Base-by-base conservation (phyloP, 345 rosid genomes). In the Schrenkiella parvula region DNA sequence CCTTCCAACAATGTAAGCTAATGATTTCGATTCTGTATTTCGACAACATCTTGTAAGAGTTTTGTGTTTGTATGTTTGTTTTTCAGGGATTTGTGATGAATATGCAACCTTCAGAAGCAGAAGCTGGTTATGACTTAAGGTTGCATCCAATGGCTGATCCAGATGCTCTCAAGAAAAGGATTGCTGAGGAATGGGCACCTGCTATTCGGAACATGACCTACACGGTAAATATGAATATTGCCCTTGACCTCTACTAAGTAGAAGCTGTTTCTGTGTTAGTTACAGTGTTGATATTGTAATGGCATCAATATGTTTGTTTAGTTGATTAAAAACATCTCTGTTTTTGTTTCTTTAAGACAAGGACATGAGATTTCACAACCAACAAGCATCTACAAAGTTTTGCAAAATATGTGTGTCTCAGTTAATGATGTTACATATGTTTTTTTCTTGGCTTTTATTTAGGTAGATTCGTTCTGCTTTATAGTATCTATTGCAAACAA, bases 71-170 rank as follows among this genome's bases (percentile, higher is more conserved):
- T 68, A 25, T 52, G 44, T 31, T 44, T 72, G 5, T 51, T 25
- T 44, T 54, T 4, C 35, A 88, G 95, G 99, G 96, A 2, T 91
- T 83, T 83, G 90, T 88, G 59, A 95, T 95, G 93, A 95, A 91
- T 79, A 71, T 91, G 93, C 97, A 91, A 41, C 97, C 95, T 54
- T 89, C 97, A 1, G 97, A 88, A 17, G 97, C 95, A n/a, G 93
- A 87, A 82, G 97, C 96, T 21, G 97, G 99, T 6, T 91, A 84
- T 80, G 88, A 89, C 70, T 3, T 89, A 47, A 86, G 97, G 80
- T 62, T 95, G 72, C 90, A 97, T 18, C 97, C 99, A 38, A 82
- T 88, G 9, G 70, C 81, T 0, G 97, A 93, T 63, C 91, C 89
- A 0, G 86, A 82, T 79, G 71, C 55, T 66, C 19, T 93, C 46